Evolutionary conservation across 805 yeast genomes (phyloP), one percentile per base, ranked within the genome.

Genomic region (Cyberlindnera bimundalis): DNA sequence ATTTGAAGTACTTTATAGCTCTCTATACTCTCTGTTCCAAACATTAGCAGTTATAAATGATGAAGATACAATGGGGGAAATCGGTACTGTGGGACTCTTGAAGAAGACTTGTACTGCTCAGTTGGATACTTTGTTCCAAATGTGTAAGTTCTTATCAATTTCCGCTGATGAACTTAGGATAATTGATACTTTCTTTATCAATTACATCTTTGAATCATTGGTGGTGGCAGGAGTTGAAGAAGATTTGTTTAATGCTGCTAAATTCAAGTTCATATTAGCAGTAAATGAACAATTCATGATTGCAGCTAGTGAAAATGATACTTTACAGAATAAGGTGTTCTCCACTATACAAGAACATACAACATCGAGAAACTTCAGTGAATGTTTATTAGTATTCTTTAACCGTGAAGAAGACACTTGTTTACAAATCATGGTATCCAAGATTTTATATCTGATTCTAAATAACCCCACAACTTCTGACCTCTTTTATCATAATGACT

Each of bases 231-330:
- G 68, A 2, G 66, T 69, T 16, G 72, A 72, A 9, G 76, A 73
- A 33, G 81, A 82, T 55, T 73, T 78, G 35, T 71, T 70, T 47
- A 82, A 79, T 55, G 78, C 77, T 46, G 76, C 85, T 29, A 79
- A 82, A 46, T 80, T 89, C 65, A 81, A 79, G 53, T 65, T 86
- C 13, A 60, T 90, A 11, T 65, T 90, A 29, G 80, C 88, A 1
- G 66, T 90, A 19, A 90, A 90, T 61, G 96, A 90, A 58, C 96
- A 90, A 61, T 90, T 78, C 61, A 78, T 90, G 81, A 82, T 87
- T 29, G 65, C 76, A 46, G 68, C 50, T 53, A 70, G 59, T 28
- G 42, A 45, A 3, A 16, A 32, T 14, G 24, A 37, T 11, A 49
- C 50, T 6, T 49, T 66, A 19, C 58, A 58, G 32, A 75, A 79